Evolutionary conservation across 2,329 filamentous ascomycete species (phyloP).

Genomic region (Periconia macrospinosa): DNA sequence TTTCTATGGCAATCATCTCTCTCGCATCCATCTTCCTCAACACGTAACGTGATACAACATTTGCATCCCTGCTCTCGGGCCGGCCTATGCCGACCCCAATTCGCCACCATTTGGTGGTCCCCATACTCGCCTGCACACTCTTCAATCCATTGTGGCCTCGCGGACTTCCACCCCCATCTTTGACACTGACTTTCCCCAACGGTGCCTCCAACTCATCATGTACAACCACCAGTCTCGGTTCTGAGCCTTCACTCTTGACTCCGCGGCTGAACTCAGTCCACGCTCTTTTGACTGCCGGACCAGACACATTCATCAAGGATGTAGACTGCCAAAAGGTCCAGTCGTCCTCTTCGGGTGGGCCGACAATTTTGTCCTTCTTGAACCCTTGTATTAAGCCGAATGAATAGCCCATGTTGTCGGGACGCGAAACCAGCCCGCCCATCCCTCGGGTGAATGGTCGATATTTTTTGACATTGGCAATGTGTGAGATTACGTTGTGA

Average conservation of each 20-base stretch:
- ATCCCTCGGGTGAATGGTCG: slow-evolving; percentile 32
- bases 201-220: slow-evolving; percentile 85
- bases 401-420: slow-evolving; percentile 33
- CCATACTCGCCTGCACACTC: slow-evolving; percentile 37
- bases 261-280: slow-evolving; percentile 58
- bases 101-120: slow-evolving; percentile 51
- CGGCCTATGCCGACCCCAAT: slow-evolving; percentile 88
- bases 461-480: slow-evolving; percentile 27
- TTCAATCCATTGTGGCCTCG: slow-evolving; percentile 52
- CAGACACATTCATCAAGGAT: slow-evolving; percentile 82
- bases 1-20: slow-evolving; percentile 50
- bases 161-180: slow-evolving; percentile 57
- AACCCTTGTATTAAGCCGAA: slow-evolving; percentile 51
- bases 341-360: slow-evolving; percentile 33
- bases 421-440: slow-evolving; percentile 31
- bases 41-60: slow-evolving; percentile 76
- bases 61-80: slow-evolving; percentile 67
- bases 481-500: slow-evolving; percentile 68
- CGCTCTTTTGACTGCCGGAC: slow-evolving; percentile 67
- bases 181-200: slow-evolving; percentile 68
- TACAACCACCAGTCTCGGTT: slow-evolving; percentile 68
- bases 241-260: slow-evolving; percentile 15
- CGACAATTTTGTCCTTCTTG: slow-evolving; percentile 7
- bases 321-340: slow-evolving; percentile 75
- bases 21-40: slow-evolving; percentile 63